These are phyloP conservation scores for Odonthalia washingtoniensis DNA, from an alignment of 31 red algal species.

Conservation along the genomic window DNA sequence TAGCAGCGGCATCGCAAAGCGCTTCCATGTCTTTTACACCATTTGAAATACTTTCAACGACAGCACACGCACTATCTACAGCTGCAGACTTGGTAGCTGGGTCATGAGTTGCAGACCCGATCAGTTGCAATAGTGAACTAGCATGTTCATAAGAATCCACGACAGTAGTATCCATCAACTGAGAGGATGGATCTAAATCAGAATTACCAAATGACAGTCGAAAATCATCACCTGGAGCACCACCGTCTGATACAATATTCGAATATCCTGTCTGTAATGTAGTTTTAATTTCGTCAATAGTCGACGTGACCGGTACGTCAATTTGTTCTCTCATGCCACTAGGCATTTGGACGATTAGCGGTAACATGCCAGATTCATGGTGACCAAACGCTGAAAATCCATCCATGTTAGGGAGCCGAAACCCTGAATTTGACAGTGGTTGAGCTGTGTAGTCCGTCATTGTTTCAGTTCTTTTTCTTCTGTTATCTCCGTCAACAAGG, in stretches of 20 bases:
- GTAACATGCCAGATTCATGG: slow-evolving; percentile 47
- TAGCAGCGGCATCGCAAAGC: slow-evolving; percentile 49
- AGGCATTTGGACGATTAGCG: slow-evolving; percentile 67
- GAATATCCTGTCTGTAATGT: background rate
- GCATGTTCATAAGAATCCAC: slow-evolving; percentile 77
- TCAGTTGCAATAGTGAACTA: slow-evolving; percentile 49
- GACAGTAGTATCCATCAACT: slow-evolving; percentile 73
- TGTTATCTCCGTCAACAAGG: too few relatives aligned
- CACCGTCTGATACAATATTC: too few relatives aligned
- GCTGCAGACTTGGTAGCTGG: slow-evolving; percentile 62
- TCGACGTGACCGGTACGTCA: slow-evolving; percentile 67
- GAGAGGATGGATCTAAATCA: slow-evolving; percentile 46
- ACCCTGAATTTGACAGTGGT: too few relatives aligned
- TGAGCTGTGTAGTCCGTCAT: too few relatives aligned
- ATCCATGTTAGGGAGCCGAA: background rate
- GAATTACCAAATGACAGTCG: slow-evolving; percentile 55
- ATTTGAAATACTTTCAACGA: slow-evolving; percentile 62
- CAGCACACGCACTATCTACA: slow-evolving; percentile 70
- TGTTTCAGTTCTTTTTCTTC: too few relatives aligned
- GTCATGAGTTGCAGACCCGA: slow-evolving; percentile 41
- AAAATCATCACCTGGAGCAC: slow-evolving; percentile 33
- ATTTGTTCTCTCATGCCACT: slow-evolving; percentile 57
- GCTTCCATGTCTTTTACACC: slow-evolving; percentile 79
- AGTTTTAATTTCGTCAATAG: slow-evolving; percentile 49
- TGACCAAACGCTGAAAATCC: slow-evolving; percentile 24